Evolutionary conservation across 2,329 filamentous ascomycete species (phyloP).

Genomic region (Cladophialophora yegresii): DNA sequence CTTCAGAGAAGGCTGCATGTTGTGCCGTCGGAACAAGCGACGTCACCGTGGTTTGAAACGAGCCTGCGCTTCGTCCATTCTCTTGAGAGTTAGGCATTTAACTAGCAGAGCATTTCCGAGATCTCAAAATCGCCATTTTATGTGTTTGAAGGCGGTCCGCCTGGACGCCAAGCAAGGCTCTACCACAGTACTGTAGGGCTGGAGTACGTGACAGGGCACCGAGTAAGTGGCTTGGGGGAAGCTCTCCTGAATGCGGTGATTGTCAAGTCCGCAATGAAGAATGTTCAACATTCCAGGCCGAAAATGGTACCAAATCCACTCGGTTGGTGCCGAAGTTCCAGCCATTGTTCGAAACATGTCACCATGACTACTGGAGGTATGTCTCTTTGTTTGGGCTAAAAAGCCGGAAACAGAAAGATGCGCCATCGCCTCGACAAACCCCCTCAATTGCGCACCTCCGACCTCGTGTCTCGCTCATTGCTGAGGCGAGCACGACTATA

Average conservation of each 20-base stretch:
- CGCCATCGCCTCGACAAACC: constrained; percentile 9
- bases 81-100: not conserved
- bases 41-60: not conserved
- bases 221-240: not conserved
- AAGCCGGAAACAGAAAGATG: constrained; percentile 18
- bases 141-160: not conserved
- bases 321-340: not conserved
- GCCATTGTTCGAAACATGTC: constrained; percentile 29
- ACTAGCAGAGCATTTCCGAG: not conserved
- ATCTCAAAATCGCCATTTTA: not conserved
- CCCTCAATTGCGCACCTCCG: not conserved
- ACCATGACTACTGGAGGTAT: constrained; percentile 27
- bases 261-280: not conserved
- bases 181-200: too few species aligned
- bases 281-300: constrained; percentile 13
- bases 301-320: not conserved
- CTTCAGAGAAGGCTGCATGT: not conserved
- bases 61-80: not conserved
- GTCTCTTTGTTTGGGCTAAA: constrained; percentile 29
- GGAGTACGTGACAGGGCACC: not conserved
- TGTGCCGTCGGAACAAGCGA: not conserved
- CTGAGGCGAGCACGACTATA: constrained; percentile 12
- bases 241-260: not conserved
- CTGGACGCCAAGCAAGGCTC: not conserved
- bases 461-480: not conserved